A percentile compares a stretch with the other conserved stretches of the same genome.
These are phyloP conservation scores for Diaporthe citriasiana DNA, from an alignment of 2,329 filamentous ascomycete species.

Conservation along the genomic window DNA sequence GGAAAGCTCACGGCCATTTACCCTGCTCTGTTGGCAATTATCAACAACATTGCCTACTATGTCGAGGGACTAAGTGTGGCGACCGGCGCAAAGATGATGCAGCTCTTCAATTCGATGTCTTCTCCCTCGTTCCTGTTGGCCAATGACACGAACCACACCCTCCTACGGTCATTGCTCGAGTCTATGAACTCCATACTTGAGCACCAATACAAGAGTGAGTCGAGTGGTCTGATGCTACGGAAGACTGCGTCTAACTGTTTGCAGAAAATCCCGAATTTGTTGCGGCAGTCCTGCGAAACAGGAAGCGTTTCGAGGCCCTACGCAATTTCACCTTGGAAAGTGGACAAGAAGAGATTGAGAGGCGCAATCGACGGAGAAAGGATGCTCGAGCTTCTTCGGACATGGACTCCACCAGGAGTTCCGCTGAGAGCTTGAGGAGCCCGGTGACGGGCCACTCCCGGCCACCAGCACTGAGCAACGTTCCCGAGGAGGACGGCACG, in stretches of 20 bases:
- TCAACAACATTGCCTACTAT: slow-evolving; percentile 93
- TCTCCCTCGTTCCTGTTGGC: slow-evolving; percentile 91
- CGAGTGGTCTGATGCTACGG: background rate
- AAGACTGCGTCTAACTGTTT: slow-evolving; percentile 41
- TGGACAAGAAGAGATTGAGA: slow-evolving; percentile 91
- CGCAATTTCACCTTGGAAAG: slow-evolving; percentile 92
- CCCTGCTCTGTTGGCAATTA: slow-evolving; percentile 89
- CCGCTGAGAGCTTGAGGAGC: slow-evolving; percentile 77
- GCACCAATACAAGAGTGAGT: slow-evolving; percentile 83
- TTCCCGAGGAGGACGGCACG: slow-evolving; percentile 82
- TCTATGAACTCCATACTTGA: slow-evolving; percentile 92
- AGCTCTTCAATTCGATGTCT: slow-evolving; percentile 93
- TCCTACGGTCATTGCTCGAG: slow-evolving; percentile 86
- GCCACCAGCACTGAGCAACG: slow-evolving; percentile 72
- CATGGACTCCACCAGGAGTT: slow-evolving; percentile 67
- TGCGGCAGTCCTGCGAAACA: slow-evolving; percentile 82
- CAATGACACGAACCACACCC: slow-evolving; percentile 89
- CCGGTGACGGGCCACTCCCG: slow-evolving; percentile 69
- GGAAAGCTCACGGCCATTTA: slow-evolving; percentile 93
- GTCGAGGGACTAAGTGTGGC: slow-evolving; percentile 81
- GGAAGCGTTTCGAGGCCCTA: slow-evolving; percentile 86
- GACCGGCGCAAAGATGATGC: slow-evolving; percentile 85
- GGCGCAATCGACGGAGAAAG: slow-evolving; percentile 79
- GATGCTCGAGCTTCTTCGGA: slow-evolving; percentile 68
- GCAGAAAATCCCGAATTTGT: slow-evolving; percentile 85